Percentiles rank a stretch among this genome's conserved stretches.
phyloP scores from a whole-genome alignment of 2,329 filamentous ascomycete species.

The Colletotrichum sp. region DNA sequence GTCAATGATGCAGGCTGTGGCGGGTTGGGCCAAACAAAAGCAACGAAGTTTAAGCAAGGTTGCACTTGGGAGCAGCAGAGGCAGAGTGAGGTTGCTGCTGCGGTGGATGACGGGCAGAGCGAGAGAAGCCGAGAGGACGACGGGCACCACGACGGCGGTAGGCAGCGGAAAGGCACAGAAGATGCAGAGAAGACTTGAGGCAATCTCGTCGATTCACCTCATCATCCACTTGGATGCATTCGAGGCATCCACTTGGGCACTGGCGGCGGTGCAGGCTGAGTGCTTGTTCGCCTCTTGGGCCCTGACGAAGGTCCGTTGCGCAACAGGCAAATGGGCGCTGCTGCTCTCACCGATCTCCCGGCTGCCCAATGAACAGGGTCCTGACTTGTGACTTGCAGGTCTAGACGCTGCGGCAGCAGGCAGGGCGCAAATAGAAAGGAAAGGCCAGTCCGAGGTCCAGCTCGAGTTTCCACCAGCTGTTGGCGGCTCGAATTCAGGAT shows the following conservation, averaged over 20 bases:
- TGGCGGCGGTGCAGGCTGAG: neutral
- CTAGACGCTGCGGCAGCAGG: neutral
- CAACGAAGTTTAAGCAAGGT: neutral
- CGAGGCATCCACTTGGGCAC: slow-evolving; percentile 16
- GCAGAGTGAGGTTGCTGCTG: neutral
- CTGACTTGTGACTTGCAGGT: slow-evolving; percentile 10
- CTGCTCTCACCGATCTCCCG: slow-evolving; percentile 11
- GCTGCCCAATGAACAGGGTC: slow-evolving; percentile 8
- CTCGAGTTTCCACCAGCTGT: neutral
- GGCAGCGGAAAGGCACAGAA: slow-evolving; percentile 4
- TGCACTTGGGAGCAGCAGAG: neutral
- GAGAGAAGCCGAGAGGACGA: neutral
- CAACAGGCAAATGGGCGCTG: neutral
- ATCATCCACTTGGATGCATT: slow-evolving; percentile 4
- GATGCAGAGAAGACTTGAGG: neutral
- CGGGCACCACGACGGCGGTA: neutral
- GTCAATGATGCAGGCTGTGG: neutral
- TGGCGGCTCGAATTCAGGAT: neutral
- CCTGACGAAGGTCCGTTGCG: neutral
- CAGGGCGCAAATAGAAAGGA: neutral
- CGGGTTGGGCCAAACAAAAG: neutral
- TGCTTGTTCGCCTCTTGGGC: neutral
- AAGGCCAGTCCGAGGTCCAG: neutral
- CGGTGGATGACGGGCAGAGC: neutral
- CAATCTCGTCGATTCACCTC: neutral